phyloP scores from a whole-genome alignment of 1,139 yeast genomes.

The Maudiozyma humilis region DNA sequence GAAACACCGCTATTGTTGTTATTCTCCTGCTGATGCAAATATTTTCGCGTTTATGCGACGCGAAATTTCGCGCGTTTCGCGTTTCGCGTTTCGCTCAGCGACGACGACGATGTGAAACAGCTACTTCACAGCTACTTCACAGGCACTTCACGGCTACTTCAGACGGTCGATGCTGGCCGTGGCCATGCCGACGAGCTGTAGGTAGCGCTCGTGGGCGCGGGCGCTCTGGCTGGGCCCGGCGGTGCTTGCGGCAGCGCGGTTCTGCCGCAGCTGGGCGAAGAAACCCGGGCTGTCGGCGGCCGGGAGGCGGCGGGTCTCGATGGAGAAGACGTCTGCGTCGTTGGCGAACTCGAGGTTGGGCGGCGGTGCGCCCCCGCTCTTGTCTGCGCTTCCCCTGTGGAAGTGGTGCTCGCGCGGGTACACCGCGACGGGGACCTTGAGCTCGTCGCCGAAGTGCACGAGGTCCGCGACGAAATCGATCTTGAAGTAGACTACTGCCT shows the following conservation, averaged over 20 bases:
- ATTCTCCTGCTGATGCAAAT: too few species aligned
- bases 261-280: slow-evolving; percentile 16
- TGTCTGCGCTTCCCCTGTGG: slow-evolving; percentile 1
- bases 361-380: not conserved
- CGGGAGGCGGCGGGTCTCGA: slow-evolving; percentile 9
- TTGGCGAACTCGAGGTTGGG: slow-evolving; percentile 18
- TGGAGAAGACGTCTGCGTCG: slow-evolving; percentile 19
- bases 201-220: not conserved
- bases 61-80: too few species aligned
- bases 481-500: slow-evolving; percentile 22
- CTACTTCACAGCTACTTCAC: not conserved
- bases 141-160: not conserved
- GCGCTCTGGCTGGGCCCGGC: not conserved
- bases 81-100: too few species aligned
- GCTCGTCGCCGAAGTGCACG: slow-evolving; percentile 24
- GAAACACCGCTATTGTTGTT: too few species aligned
- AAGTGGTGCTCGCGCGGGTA: slow-evolving; percentile 10
- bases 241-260: slow-evolving; percentile 4
- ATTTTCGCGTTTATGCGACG: too few species aligned
- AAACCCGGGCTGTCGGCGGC: slow-evolving; percentile 13
- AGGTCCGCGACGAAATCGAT: slow-evolving; percentile 25
- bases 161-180: not conserved
- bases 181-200: slow-evolving; percentile 1
- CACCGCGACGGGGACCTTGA: slow-evolving; percentile 15
- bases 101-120: too few species aligned